A percentile compares a stretch with the other conserved stretches of the same genome.
These are phyloP conservation scores for Zizania palustris DNA, from an alignment of 202 grass and related monocot genomes.

Conservation along the genomic window DNA sequence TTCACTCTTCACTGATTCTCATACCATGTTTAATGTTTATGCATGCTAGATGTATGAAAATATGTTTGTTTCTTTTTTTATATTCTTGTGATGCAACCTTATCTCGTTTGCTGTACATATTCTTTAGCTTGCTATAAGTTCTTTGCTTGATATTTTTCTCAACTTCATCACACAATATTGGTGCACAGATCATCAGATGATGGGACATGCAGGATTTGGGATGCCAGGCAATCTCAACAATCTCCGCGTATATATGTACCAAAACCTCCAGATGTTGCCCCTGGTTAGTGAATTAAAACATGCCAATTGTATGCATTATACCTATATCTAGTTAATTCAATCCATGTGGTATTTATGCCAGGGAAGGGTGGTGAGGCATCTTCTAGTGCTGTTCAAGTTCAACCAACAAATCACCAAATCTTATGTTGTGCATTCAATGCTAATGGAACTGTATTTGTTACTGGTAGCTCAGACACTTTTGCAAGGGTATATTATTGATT, in stretches of 20 bases:
- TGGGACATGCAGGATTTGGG: conserved; percentile 98
- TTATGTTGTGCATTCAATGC: conserved; percentile 97
- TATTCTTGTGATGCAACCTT: conserved; percentile 38
- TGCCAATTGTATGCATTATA: conserved; percentile 16
- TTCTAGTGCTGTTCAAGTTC: conserved; percentile 71
- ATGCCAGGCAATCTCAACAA: conserved; percentile 78
- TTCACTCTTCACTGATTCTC: not conserved
- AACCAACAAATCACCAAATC: conserved; percentile 73
- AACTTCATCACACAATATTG: conserved; percentile 41
- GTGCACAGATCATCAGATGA: conserved; percentile 91
- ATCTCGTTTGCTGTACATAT: conserved; percentile 23
- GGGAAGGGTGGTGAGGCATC: conserved; percentile 77
- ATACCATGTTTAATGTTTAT: not conserved
- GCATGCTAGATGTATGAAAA: conserved; percentile 10
- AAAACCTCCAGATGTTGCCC: conserved; percentile 76
- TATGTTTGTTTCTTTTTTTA: conserved; percentile 12
- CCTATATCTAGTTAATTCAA: conserved; percentile 29
- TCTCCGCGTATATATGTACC: conserved; percentile 79
- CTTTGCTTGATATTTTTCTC: conserved; percentile 24
- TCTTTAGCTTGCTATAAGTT: not conserved
- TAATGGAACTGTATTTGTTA: conserved; percentile 97
- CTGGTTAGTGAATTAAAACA: conserved; percentile 68
- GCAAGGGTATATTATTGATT: conserved; percentile 68
- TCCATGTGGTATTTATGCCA: conserved; percentile 49
- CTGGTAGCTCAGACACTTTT: conserved; percentile 93